Percentiles rank a stretch among this genome's conserved stretches.
Evolutionary conservation across 495 filamentous ascomycete species (phyloP).

Genomic region (Jackrogersella minutella): DNA sequence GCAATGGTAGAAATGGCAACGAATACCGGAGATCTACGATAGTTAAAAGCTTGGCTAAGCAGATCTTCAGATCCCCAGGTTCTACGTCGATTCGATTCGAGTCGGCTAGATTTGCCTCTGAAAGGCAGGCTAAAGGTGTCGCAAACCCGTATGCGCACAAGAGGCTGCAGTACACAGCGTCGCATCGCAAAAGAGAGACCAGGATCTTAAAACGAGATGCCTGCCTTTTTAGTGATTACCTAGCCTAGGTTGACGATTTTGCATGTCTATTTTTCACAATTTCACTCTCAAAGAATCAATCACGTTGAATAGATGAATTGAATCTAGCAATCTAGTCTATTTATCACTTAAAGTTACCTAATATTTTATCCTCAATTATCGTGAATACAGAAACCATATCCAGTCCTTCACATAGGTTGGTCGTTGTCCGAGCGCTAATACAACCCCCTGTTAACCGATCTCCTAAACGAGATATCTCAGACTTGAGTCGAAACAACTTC

Average conservation of each 20-base stretch:
- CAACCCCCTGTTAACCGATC: slow-evolving; percentile 9
- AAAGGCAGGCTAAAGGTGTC: slow-evolving; percentile 4
- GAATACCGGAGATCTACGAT: slow-evolving; percentile 14
- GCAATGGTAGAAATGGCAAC: not conserved
- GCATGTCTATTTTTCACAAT: too few relatives aligned
- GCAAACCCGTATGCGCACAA: not conserved
- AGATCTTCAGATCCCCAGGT: not conserved
- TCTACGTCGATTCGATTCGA: too few relatives aligned
- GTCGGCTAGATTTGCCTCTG: slow-evolving; percentile 18
- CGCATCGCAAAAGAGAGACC: slow-evolving; percentile 14
- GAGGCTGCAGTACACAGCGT: slow-evolving; percentile 1
- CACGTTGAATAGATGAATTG: not conserved
- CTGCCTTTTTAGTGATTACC: too few relatives aligned
- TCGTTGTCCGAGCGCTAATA: slow-evolving; percentile 7
- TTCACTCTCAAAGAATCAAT: not conserved
- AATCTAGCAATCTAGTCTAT: not conserved
- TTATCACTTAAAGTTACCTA: not conserved
- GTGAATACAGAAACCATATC: not conserved
- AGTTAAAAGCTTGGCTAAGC: not conserved
- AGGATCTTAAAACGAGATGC: slow-evolving; percentile 29
- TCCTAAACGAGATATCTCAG: slow-evolving; percentile 20
- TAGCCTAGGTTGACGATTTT: too few relatives aligned
- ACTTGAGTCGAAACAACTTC: slow-evolving; percentile 33
- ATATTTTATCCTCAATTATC: not conserved
- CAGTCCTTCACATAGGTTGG: not conserved